phyloP scores from a whole-genome alignment of 148 eudicot species.

The Camellia sinensis region DNA sequence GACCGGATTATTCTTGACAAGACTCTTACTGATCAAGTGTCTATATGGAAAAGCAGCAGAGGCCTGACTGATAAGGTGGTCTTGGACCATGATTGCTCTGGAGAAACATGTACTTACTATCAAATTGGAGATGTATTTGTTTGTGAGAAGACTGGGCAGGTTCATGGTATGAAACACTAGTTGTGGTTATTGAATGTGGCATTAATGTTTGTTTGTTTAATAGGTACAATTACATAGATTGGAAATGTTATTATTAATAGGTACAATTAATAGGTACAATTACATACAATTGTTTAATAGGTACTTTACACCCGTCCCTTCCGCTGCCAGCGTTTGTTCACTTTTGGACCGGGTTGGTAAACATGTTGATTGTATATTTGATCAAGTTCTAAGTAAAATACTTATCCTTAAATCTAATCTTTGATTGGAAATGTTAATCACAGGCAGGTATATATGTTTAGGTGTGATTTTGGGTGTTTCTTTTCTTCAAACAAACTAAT shows the following conservation, averaged over 20 bases:
- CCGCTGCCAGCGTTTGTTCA: neutral
- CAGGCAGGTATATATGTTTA: neutral
- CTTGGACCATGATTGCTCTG: constrained; percentile 77
- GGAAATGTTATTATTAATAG: too few relatives aligned
- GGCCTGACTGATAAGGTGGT: constrained; percentile 79
- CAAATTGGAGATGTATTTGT: constrained; percentile 91
- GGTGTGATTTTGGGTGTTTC: neutral
- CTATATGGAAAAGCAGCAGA: constrained; percentile 77
- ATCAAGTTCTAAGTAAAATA: neutral
- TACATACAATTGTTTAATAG: too few relatives aligned
- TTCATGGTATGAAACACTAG: constrained; percentile 60
- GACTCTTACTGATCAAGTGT: constrained; percentile 92
- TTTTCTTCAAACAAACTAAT: too few relatives aligned
- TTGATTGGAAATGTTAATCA: neutral
- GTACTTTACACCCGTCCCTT: too few relatives aligned
- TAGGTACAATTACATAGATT: neutral
- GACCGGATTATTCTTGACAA: constrained; percentile 69
- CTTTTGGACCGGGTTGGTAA: neutral
- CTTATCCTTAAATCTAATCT: neutral
- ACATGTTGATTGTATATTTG: neutral
- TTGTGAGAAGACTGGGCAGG: constrained; percentile 93
- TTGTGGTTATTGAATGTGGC: neutral
- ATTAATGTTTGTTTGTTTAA: neutral
- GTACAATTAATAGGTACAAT: too few relatives aligned
- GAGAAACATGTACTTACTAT: constrained; percentile 77